Conservation (phyloP, 345 rosid genomes). For the Camelina hispida region DNA sequence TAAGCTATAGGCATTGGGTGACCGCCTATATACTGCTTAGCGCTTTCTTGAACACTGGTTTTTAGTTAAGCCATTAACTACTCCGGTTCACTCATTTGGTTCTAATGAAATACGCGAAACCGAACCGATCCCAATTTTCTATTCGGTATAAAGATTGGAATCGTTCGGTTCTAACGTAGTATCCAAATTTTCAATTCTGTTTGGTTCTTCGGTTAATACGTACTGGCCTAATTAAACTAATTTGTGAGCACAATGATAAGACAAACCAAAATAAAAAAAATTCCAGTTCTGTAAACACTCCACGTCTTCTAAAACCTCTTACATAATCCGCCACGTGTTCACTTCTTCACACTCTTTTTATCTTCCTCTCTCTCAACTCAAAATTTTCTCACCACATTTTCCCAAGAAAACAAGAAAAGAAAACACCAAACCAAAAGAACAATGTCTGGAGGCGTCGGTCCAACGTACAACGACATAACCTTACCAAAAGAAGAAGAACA, state of each 20-base stretch:
- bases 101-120: too few relatives aligned
- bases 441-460: slow-evolving; percentile 90
- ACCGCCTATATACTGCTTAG: too few relatives aligned
- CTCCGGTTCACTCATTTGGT: too few relatives aligned
- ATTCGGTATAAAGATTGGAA: too few relatives aligned
- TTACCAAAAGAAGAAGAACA: slow-evolving; percentile 53
- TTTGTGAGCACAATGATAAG: neutral
- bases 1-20: too few relatives aligned
- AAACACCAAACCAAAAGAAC: neutral
- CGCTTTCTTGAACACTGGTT: too few relatives aligned
- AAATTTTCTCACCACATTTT: slow-evolving; percentile 15
- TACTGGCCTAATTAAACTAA: neutral
- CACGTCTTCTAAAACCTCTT: slow-evolving; percentile 40
- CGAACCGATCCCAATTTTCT: too few relatives aligned
- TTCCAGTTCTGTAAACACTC: slow-evolving; percentile 13
- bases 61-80: too few relatives aligned
- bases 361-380: slow-evolving; percentile 11
- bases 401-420: neutral
- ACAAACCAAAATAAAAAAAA: slow-evolving; percentile 12
- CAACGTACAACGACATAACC: slow-evolving; percentile 57
- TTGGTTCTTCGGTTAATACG: too few relatives aligned
- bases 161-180: too few relatives aligned
- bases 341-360: slow-evolving; percentile 18
- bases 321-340: slow-evolving; percentile 40
- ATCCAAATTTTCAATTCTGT: too few relatives aligned